A percentile compares a stretch with the other conserved stretches of the same genome.
Conservation (phyloP, 306 rosid genomes). For the Canavalia gladiata region DNA sequence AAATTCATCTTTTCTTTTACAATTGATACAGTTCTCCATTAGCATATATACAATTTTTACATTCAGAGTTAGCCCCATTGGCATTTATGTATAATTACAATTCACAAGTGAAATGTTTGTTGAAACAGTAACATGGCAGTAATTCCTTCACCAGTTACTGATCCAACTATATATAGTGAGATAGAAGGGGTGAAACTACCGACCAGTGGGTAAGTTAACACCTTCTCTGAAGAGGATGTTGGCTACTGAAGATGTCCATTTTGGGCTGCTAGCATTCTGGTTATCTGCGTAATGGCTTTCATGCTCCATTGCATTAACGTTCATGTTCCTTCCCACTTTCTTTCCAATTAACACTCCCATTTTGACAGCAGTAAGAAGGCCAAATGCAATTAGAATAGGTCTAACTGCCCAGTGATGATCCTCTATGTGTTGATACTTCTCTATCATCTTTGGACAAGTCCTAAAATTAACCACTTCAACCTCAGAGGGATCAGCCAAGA, state of each 20-base stretch:
- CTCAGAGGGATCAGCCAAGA: slow-evolving; percentile 89
- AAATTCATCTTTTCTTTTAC: too few species aligned
- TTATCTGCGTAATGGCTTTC: slow-evolving; percentile 58
- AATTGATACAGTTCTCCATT: too few species aligned
- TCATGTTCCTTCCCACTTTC: slow-evolving; percentile 62
- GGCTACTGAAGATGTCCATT: slow-evolving; percentile 84
- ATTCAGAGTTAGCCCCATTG: slow-evolving; percentile 37
- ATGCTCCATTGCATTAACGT: slow-evolving; percentile 51
- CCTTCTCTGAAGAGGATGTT: slow-evolving; percentile 82
- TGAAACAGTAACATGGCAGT: neutral
- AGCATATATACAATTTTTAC: slow-evolving; percentile 50
- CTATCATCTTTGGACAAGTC: slow-evolving; percentile 72
- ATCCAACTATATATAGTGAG: slow-evolving; percentile 40
- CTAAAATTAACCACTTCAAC: slow-evolving; percentile 74
- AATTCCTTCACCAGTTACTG: slow-evolving; percentile 24
- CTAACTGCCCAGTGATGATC: slow-evolving; percentile 93
- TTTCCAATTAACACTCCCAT: slow-evolving; percentile 68
- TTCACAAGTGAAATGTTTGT: neutral
- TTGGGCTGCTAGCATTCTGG: slow-evolving; percentile 61
- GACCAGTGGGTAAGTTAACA: slow-evolving; percentile 46
- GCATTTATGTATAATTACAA: slow-evolving; percentile 28
- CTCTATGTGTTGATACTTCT: slow-evolving; percentile 92
- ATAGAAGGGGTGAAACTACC: slow-evolving; percentile 49
- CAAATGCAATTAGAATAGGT: slow-evolving; percentile 77
- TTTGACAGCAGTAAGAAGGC: slow-evolving; percentile 74